Percentiles rank a stretch among this genome's conserved stretches.
These are phyloP conservation scores for Hyphopichia wangnamkhiaoensis DNA, from an alignment of 1,139 yeast species.

Conservation along the genomic window DNA sequence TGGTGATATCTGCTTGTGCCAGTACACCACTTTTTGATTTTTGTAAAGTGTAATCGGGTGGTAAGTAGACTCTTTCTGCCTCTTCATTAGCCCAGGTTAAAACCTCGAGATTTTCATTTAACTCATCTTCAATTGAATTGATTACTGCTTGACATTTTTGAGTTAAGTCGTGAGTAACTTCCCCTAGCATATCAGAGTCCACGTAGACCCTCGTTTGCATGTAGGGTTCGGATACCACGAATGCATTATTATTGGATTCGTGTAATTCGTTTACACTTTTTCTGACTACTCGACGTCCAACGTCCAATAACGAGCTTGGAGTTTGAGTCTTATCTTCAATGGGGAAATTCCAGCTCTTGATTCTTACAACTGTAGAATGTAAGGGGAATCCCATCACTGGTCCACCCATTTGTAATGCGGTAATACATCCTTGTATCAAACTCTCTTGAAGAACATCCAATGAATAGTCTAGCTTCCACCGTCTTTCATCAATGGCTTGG, in stretches of 20 bases:
- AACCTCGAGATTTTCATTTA: constrained; percentile 39
- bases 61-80: constrained; percentile 55
- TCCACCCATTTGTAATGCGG: constrained; percentile 81
- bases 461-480: constrained; percentile 54
- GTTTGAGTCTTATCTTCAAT: constrained; percentile 43
- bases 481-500: constrained; percentile 31
- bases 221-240: constrained; percentile 76
- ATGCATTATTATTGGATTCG: constrained; percentile 23
- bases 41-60: constrained; percentile 54
- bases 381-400: constrained; percentile 63
- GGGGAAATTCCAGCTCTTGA: constrained; percentile 56
- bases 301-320: constrained; percentile 27
- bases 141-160: constrained; percentile 74
- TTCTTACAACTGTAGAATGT: constrained; percentile 58
- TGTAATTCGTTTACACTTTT: constrained; percentile 32
- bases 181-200: constrained; percentile 73
- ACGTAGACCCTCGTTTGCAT: constrained; percentile 78
- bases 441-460: constrained; percentile 55
- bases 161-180: constrained; percentile 74
- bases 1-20: constrained; percentile 19
- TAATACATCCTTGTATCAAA: constrained; percentile 60
- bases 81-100: constrained; percentile 50
- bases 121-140: constrained; percentile 59
- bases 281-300: constrained; percentile 32
- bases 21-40: constrained; percentile 9